Evolutionary conservation across 2,329 filamentous ascomycete species (phyloP).

Genomic region (Pestalotiopsis sp.): DNA sequence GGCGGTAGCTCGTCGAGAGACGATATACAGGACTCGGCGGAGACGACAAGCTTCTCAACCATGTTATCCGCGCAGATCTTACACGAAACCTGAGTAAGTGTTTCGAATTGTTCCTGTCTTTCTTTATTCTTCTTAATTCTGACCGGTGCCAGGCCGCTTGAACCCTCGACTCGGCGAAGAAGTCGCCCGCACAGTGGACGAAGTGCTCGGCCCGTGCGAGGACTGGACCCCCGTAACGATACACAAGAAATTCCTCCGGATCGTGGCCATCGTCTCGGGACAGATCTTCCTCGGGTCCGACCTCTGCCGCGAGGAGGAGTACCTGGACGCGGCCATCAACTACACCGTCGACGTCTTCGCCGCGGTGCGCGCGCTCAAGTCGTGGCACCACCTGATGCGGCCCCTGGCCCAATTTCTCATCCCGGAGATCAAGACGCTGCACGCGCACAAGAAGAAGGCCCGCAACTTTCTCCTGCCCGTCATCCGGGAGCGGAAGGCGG

Average conservation of each 20-base stretch:
- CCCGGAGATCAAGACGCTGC: slow-evolving; percentile 36
- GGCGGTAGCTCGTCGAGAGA: slow-evolving; percentile 18
- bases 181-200: slow-evolving; percentile 32
- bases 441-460: slow-evolving; percentile 31
- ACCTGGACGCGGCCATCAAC: slow-evolving; percentile 48
- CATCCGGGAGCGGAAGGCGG: slow-evolving; percentile 30
- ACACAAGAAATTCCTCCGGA: slow-evolving; percentile 41
- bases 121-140: background rate
- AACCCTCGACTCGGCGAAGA: slow-evolving; percentile 41
- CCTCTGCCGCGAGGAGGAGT: slow-evolving; percentile 44
- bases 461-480: slow-evolving; percentile 37
- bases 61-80: slow-evolving; percentile 22
- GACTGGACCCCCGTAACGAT: slow-evolving; percentile 45
- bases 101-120: background rate
- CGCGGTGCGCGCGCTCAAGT: slow-evolving; percentile 28
- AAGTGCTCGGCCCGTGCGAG: slow-evolving; percentile 35
- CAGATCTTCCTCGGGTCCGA: slow-evolving; percentile 49
- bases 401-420: slow-evolving; percentile 32
- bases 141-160: slow-evolving; percentile 26
- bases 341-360: slow-evolving; percentile 45
- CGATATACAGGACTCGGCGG: slow-evolving; percentile 17
- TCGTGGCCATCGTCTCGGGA: slow-evolving; percentile 48
- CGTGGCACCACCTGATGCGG: slow-evolving; percentile 31
- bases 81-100: slow-evolving; percentile 23
- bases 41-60: slow-evolving; percentile 17